These are phyloP conservation scores for Monosporascus ibericus DNA, from an alignment of 2,329 filamentous ascomycete genomes.

Conservation along the genomic window DNA sequence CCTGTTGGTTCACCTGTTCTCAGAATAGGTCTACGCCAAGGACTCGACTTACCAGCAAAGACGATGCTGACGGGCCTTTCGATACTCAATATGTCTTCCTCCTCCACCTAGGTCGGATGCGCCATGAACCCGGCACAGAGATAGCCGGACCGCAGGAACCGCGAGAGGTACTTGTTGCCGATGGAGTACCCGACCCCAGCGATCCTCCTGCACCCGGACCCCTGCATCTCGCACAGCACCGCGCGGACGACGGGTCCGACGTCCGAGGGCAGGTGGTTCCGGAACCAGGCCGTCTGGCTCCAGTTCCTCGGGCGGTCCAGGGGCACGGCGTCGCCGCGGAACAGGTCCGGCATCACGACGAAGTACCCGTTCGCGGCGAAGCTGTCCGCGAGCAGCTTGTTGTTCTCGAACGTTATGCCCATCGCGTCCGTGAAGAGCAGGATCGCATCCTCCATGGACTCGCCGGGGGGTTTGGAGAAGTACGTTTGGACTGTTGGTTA, in stretches of 20 bases:
- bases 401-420: slow-evolving; percentile 44
- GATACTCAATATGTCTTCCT: slow-evolving; percentile 38
- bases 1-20: neutral
- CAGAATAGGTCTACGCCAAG: neutral
- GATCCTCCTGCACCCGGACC: slow-evolving; percentile 26
- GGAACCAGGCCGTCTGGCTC: slow-evolving; percentile 26
- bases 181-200: slow-evolving; percentile 39
- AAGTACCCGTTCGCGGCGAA: slow-evolving; percentile 58
- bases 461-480: slow-evolving; percentile 27
- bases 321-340: slow-evolving; percentile 47
- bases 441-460: slow-evolving; percentile 47
- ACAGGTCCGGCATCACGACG: slow-evolving; percentile 55
- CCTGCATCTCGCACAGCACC: slow-evolving; percentile 26
- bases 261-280: slow-evolving; percentile 24
- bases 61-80: slow-evolving; percentile 40
- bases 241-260: slow-evolving; percentile 28
- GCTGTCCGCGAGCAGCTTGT: slow-evolving; percentile 47
- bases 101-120: slow-evolving; percentile 41
- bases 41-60: slow-evolving; percentile 32
- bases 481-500: slow-evolving; percentile 1
- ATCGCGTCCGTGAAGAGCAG: slow-evolving; percentile 53
- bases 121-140: slow-evolving; percentile 43
- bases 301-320: slow-evolving; percentile 33
- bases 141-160: slow-evolving; percentile 33
- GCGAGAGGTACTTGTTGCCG: slow-evolving; percentile 33